Base-by-base conservation (phyloP, 2,329 filamentous ascomycete genomes). In the Plenodomus lindquistii region DNA sequence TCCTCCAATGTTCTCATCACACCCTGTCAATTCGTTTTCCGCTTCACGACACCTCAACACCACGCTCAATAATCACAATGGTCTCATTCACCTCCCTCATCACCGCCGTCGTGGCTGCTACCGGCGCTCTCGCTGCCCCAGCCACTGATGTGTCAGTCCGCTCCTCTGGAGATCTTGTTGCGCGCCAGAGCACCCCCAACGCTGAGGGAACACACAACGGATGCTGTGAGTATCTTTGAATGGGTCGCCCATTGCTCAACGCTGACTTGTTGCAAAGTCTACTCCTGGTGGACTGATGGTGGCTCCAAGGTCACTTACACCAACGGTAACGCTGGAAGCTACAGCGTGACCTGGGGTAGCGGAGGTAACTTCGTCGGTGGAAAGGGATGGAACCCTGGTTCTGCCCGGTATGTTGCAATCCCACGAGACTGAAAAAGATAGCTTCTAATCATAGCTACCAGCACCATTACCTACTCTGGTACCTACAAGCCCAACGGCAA, bases 201-300 rank as follows among this genome's bases (percentile, higher is more conserved):
- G 67, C 71, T 13, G 79, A 77, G 2, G 82, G 81, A 40, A 79
- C 74, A 6, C 73, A 80, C 71, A 79, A 82, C 59, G 81, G 81
- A 45, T 85, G 77, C 73, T 85, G 79, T 50, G 40, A 31, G 48
- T 50, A 3, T 8, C 15, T 29, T 4, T 35, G 21, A 27, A 34
- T 38, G 24, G n/a, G 10, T 19, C 43, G 16, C 37, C 10, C 10
- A 35, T 24, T 8, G 2, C 29, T 8, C 5, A 37, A 37, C 7
- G 15, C 9, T 40, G 15, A 31, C 6, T 31, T 8, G 6, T 8
- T 4, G 27, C 11, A 7, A 4, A 50, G 48, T 49, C 74, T 85
- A 81, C 69, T 82, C 79, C 8, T 84, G 77, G 74, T 85, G 81
- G 81, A 82, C 77, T 46, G 81, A 85, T 50, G 77, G 78, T 22